Evolutionary conservation across 78 protist species (phyloP), one percentile per base, ranked within the genome.

Genomic region (Mastigamoeba balamuthi): DNA sequence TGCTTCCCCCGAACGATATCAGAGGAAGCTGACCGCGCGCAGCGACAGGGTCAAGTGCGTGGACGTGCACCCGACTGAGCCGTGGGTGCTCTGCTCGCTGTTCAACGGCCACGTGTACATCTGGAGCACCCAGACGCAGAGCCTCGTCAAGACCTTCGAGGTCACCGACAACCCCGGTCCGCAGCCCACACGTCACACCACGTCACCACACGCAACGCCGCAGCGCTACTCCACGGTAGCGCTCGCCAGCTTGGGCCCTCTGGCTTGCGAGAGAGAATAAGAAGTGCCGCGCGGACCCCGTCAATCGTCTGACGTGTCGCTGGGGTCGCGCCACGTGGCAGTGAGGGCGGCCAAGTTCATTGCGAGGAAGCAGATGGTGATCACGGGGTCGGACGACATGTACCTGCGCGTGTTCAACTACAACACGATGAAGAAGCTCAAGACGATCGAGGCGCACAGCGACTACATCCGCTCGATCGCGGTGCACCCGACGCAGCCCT

Each of bases 21-120:
- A 92, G 87, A 82, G 87, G 64, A 88, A 83, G 78, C 89, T 97
- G 41, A 65, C 77, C 8, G 86, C 97, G 3, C 87, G 95, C 40
- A 84, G 97, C 28, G 99, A 96, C 76, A 87, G 98, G 10, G 99
- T 98, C 39, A 98, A 98, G 88, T 28, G 80, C 1, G 98, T 97
- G 10, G 99, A 98, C 65, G 6, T 97, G 37, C 99, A 98, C 68
- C 98, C 98, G 40, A 85, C 82, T 1, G 97, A 97, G 74, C 99
- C 99, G 10, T 91, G 95, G 95, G 64, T 98, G 29, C 80, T 98
- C 3, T 72, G 84, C 66, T 17, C 90, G 38, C 64, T 97, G 52
- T 98, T 92, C 93, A 87, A 80, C 63, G 99, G 99, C 1, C 53
- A 92, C 5, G 90, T 97, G 17, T 75, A 69, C 68, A 41, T 98